Percentiles rank a stretch among this genome's conserved stretches.
Conservation (phyloP, 306 rosid genomes). For the Mimosa bimucronata region DNA sequence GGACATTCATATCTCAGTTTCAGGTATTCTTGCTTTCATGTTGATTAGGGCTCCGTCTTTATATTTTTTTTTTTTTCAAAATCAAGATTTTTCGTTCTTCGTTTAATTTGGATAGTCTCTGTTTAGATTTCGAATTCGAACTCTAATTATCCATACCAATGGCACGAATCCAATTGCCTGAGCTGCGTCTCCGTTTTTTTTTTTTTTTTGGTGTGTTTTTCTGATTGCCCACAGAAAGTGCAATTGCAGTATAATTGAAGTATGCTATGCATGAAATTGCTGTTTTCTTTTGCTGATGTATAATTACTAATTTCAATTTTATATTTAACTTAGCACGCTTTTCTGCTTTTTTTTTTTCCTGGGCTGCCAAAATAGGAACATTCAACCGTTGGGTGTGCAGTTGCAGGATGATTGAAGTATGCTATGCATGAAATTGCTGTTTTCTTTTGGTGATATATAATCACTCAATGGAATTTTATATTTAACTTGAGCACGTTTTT, state of each 20-base stretch:
- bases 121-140: slow-evolving; percentile 31
- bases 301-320: slow-evolving; percentile 1
- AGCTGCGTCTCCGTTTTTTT: slow-evolving; percentile 18
- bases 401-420: neutral
- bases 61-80: neutral
- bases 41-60: neutral
- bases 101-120: slow-evolving; percentile 14
- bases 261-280: neutral
- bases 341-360: slow-evolving; percentile 7
- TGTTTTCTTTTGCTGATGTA: neutral
- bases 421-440: too few species aligned
- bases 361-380: too few species aligned
- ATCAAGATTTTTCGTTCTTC: neutral
- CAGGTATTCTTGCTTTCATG: slow-evolving; percentile 1
- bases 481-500: neutral
- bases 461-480: neutral
- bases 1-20: too few species aligned
- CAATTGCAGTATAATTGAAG: neutral
- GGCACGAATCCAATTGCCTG: neutral
- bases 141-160: slow-evolving; percentile 2
- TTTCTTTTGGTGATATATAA: too few species aligned
- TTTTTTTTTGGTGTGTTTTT: neutral
- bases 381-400: too few species aligned
- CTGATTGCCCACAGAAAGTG: neutral
- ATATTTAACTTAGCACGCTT: neutral